These are phyloP conservation scores for Silene latifolia DNA, from an alignment of 148 eudicot genomes.

Conservation along the genomic window DNA sequence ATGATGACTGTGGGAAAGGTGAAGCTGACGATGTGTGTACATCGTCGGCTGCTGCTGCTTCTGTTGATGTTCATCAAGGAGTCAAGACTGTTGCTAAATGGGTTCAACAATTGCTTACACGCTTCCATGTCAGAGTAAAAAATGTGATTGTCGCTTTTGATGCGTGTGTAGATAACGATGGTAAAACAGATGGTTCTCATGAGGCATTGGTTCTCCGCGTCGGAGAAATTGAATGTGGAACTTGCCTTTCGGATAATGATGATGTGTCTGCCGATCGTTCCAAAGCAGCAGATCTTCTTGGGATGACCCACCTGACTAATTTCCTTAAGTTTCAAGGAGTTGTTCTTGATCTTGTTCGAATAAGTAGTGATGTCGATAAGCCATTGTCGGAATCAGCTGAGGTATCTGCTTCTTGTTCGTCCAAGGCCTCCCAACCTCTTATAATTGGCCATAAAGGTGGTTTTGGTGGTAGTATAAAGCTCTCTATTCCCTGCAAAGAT, in stretches of 20 bases:
- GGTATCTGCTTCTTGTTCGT: conserved; percentile 29
- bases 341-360: conserved; percentile 62
- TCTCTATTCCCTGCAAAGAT: conserved; percentile 86
- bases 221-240: conserved; percentile 71
- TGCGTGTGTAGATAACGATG: conserved; percentile 34
- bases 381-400: conserved; percentile 26
- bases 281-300: conserved; percentile 43
- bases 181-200: conserved; percentile 23
- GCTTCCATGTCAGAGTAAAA: conserved; percentile 68
- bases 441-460: conserved; percentile 70
- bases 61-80: conserved; percentile 81
- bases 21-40: conserved; percentile 30
- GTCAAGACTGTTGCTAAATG: conserved; percentile 86
- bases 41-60: conserved; percentile 13
- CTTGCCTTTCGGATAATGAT: conserved; percentile 56
- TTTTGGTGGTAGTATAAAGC: conserved; percentile 62
- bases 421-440: conserved; percentile 46
- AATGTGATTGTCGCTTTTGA: conserved; percentile 80
- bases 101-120: conserved; percentile 85
- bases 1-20: conserved; percentile 28
- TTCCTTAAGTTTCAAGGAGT: conserved; percentile 78
- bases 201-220: conserved; percentile 73
- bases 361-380: conserved; percentile 39
- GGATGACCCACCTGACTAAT: conserved; percentile 58
- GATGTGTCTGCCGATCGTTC: conserved; percentile 20